Evolutionary conservation across 306 rosid species (phyloP), one percentile per base, ranked within the genome.

Genomic region (Vigna nakashimae): DNA sequence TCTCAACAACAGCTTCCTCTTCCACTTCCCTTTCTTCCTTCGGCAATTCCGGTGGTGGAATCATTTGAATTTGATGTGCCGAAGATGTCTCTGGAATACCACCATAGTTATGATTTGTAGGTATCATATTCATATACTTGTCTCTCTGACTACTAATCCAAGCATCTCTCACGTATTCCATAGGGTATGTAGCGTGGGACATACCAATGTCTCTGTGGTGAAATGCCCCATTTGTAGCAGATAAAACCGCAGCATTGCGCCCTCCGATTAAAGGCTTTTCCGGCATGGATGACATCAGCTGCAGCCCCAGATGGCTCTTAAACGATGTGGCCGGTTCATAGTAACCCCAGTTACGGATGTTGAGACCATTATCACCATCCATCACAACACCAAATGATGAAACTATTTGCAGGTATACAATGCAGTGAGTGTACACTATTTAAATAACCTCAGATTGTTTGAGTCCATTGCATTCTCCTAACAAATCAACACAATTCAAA

Each of bases 281-380:
- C 1, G 90, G 90, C 89, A 95, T 87, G 46, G 93, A 80, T 0
- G 99, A 85, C 97, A 95, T 92, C 81, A 95, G 96, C 85, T 89
- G 97, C 69, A 95, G 89, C 56, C 99, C 96, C 40, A 92, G 89
- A 66, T 92, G 97, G 46, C 87, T 89, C 85, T 92, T 92, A 63
- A 82, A 87, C 28, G 97, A 82, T 0, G 88, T 18, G 0, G 87
- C 70, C 3, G 98, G 92, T 81, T 92, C 99, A 85, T 92, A 92
- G 89, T 89, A 95, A 78, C 97, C 97, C 99, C 99, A 95, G 65
- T 92, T 91, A 68, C 92, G 92, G 76, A 91, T 95, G 85, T 91
- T 89, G 85, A 92, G 89, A 14, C 92, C 88, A 85, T 95, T 96
- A 79, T 93, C 89, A 43, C 87, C 96, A 76, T 95, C 99, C 99